phyloP scores from a whole-genome alignment of 345 rosid genomes.

The Leavenworthia alabamica region DNA sequence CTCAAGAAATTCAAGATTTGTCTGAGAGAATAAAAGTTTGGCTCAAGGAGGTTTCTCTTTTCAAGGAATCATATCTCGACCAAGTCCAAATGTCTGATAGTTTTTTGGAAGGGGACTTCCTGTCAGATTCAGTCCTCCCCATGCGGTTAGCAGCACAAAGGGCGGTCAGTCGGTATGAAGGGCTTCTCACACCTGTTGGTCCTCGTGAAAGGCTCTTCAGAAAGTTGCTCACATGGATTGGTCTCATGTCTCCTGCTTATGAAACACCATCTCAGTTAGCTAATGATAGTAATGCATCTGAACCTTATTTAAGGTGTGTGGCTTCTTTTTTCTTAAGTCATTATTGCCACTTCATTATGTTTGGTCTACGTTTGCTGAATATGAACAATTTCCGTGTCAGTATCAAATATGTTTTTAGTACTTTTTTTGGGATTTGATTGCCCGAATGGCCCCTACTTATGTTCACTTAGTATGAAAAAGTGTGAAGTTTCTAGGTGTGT shows the following conservation, averaged over 20 bases:
- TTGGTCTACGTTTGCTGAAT: background rate
- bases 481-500: background rate
- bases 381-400: background rate
- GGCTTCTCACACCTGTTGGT: conserved; percentile 74
- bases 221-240: conserved; percentile 68
- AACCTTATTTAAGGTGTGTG: conserved; percentile 71
- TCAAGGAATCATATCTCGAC: conserved; percentile 45
- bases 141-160: conserved; percentile 88
- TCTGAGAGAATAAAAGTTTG: conserved; percentile 47
- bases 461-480: background rate
- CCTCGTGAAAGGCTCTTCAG: conserved; percentile 81
- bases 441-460: background rate
- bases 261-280: conserved; percentile 52
- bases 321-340: background rate
- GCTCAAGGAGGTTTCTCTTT: conserved; percentile 56
- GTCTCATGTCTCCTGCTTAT: conserved; percentile 53
- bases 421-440: background rate
- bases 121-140: conserved; percentile 64
- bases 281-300: conserved; percentile 46
- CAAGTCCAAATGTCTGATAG: conserved; percentile 40
- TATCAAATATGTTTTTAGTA: background rate
- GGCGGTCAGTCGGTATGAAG: conserved; percentile 85
- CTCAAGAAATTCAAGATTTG: conserved; percentile 45
- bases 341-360: background rate
- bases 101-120: conserved; percentile 35